phyloP scores from a whole-genome alignment of 345 rosid species.

The Streptanthus diversifolius region DNA sequence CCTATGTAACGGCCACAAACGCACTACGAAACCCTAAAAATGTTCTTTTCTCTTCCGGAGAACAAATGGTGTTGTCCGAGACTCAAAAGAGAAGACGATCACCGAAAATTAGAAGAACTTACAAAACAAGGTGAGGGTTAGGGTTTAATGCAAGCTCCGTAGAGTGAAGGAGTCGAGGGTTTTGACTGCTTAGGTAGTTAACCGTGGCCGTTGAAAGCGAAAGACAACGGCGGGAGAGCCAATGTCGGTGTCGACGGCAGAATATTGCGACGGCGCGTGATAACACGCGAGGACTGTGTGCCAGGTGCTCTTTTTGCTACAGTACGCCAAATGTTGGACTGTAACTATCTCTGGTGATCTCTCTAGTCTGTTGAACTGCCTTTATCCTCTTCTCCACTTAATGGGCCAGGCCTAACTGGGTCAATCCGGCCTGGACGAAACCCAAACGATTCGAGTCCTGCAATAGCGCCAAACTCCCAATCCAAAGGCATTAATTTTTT shows the following conservation, averaged over 20 bases:
- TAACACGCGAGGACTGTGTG: slow-evolving; percentile 1
- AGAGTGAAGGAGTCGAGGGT: background rate
- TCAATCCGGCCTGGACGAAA: background rate
- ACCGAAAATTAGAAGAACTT: background rate
- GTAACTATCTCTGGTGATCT: background rate
- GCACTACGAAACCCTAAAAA: background rate
- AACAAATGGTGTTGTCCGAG: background rate
- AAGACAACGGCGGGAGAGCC: background rate
- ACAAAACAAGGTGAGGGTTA: slow-evolving; percentile 2
- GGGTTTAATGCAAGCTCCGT: slow-evolving; percentile 9
- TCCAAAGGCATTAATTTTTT: no score
- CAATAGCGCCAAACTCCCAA: background rate
- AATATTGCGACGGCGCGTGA: slow-evolving; percentile 24
- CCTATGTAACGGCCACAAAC: background rate
- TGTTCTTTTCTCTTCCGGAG: background rate
- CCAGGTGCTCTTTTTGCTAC: background rate
- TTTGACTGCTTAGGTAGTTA: background rate
- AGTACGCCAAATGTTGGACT: background rate
- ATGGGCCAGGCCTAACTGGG: background rate
- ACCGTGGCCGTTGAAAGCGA: background rate
- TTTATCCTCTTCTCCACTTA: background rate
- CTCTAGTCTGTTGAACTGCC: background rate
- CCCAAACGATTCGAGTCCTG: background rate
- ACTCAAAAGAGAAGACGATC: background rate
- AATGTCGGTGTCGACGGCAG: slow-evolving; percentile 14